phyloP scores from a whole-genome alignment of 257 asterid genomes.

The Rauvolfia tetraphylla region DNA sequence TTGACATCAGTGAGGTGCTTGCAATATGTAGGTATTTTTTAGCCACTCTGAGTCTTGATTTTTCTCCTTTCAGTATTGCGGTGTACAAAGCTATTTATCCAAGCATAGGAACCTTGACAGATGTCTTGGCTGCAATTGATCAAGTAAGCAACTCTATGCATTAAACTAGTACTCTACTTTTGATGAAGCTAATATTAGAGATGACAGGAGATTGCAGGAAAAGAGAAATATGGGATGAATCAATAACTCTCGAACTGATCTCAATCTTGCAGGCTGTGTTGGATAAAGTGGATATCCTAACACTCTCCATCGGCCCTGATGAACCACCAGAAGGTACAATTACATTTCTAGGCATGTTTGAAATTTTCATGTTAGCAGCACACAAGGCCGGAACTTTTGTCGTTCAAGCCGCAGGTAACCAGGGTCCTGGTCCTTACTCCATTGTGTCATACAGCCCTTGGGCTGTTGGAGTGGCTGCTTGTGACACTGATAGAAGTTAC shows the following conservation, averaged over 20 bases:
- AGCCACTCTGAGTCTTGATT: neutral
- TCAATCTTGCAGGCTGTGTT: constrained; percentile 58
- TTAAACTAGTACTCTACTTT: neutral
- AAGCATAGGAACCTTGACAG: constrained; percentile 67
- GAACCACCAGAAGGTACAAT: constrained; percentile 67
- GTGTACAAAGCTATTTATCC: constrained; percentile 90
- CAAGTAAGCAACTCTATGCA: constrained; percentile 41
- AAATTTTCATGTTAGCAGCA: constrained; percentile 79
- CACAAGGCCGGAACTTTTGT: constrained; percentile 73
- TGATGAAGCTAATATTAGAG: too few relatives aligned
- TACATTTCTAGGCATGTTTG: constrained; percentile 72
- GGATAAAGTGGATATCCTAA: constrained; percentile 79
- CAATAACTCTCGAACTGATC: neutral
- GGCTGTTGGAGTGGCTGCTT: constrained; percentile 72
- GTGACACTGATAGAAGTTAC: constrained; percentile 68
- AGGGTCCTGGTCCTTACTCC: constrained; percentile 74
- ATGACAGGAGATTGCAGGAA: neutral
- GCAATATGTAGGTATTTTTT: neutral
- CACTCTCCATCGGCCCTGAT: constrained; percentile 84
- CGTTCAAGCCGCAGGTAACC: constrained; percentile 82
- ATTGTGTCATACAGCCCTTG: constrained; percentile 89
- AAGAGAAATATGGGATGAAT: neutral
- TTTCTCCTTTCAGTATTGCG: constrained; percentile 57
- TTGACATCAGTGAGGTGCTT: too few relatives aligned
- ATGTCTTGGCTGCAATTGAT: constrained; percentile 91